Evolutionary conservation across 139 green algal species (phyloP).

Genomic region (Volvox reticuliferus): DNA sequence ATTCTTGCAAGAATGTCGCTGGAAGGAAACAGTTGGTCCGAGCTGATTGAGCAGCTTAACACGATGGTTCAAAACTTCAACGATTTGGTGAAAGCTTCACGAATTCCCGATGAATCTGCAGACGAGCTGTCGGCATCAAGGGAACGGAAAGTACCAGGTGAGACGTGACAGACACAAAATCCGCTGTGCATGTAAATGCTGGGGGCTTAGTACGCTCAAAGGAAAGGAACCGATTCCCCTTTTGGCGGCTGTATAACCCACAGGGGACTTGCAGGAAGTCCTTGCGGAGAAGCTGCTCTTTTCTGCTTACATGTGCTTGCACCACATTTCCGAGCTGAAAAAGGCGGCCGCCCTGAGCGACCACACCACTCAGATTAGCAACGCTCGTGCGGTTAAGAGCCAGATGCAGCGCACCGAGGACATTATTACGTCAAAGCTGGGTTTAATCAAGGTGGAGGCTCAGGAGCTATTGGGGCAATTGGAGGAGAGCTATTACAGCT

Average conservation of each 20-base stretch:
- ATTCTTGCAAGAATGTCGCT: slow-evolving; percentile 8
- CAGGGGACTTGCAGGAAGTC: slow-evolving; percentile 62
- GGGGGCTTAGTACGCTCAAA: no score
- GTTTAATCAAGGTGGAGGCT: slow-evolving; percentile 36
- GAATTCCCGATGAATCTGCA: slow-evolving; percentile 54
- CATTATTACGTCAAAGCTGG: slow-evolving; percentile 13
- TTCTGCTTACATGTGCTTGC: slow-evolving; percentile 48
- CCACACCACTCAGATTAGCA: slow-evolving; percentile 40
- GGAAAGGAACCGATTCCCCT: no score
- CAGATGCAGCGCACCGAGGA: slow-evolving; percentile 35
- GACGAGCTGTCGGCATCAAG: slow-evolving; percentile 33
- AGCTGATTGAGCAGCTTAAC: slow-evolving; percentile 49
- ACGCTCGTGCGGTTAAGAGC: slow-evolving; percentile 30
- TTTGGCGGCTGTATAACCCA: not conserved
- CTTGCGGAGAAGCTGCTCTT: slow-evolving; percentile 59
- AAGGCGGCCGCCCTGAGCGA: slow-evolving; percentile 53
- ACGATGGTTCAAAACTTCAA: slow-evolving; percentile 55
- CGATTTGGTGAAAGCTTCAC: slow-evolving; percentile 45
- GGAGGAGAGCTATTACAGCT: slow-evolving; percentile 53
- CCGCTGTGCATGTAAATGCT: no score
- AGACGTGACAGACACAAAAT: not conserved
- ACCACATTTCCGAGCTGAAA: slow-evolving; percentile 57
- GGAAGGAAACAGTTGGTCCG: slow-evolving; percentile 6
- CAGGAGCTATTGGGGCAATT: slow-evolving; percentile 43
- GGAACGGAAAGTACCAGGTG: slow-evolving; percentile 43